Evolutionary conservation across 2,329 filamentous ascomycete species (phyloP).

Genomic region (Aspergillus fijiensis): DNA sequence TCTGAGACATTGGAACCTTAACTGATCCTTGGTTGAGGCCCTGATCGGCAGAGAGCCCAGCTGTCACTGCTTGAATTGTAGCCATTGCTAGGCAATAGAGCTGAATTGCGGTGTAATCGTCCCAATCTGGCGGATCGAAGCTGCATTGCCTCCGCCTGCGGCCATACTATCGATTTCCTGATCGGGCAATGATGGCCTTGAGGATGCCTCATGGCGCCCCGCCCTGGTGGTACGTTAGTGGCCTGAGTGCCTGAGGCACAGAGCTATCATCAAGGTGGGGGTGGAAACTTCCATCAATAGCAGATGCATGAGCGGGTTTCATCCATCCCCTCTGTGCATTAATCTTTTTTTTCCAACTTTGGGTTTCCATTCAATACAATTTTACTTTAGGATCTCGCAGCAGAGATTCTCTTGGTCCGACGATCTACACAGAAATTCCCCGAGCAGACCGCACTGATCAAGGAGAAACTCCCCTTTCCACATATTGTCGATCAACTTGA

Average conservation of each 20-base stretch:
- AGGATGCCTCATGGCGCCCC: slow-evolving; percentile 17
- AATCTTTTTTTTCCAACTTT: neutral
- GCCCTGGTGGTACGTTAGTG: neutral
- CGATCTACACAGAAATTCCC: neutral
- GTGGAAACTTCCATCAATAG: slow-evolving; percentile 15
- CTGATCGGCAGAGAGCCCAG: neutral
- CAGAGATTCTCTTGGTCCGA: neutral
- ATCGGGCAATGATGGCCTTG: neutral
- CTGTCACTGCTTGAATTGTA: neutral
- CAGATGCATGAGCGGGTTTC: slow-evolving; percentile 1
- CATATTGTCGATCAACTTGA: neutral
- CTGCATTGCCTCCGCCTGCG: neutral
- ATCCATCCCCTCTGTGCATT: neutral
- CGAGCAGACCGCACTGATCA: neutral
- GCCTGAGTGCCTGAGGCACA: slow-evolving; percentile 22
- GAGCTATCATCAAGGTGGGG: slow-evolving; percentile 15
- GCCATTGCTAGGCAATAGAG: neutral
- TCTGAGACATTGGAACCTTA: neutral
- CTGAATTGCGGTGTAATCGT: slow-evolving; percentile 1
- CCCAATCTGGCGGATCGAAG: neutral
- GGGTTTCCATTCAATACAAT: neutral
- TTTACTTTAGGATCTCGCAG: neutral
- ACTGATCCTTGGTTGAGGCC: neutral
- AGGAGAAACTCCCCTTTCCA: neutral
- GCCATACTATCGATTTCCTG: slow-evolving; percentile 3